A percentile compares a stretch with the other conserved stretches of the same genome.
Evolutionary conservation across 2,329 filamentous ascomycete species (phyloP).

Genomic region (Scedosporium apiospermum): DNA sequence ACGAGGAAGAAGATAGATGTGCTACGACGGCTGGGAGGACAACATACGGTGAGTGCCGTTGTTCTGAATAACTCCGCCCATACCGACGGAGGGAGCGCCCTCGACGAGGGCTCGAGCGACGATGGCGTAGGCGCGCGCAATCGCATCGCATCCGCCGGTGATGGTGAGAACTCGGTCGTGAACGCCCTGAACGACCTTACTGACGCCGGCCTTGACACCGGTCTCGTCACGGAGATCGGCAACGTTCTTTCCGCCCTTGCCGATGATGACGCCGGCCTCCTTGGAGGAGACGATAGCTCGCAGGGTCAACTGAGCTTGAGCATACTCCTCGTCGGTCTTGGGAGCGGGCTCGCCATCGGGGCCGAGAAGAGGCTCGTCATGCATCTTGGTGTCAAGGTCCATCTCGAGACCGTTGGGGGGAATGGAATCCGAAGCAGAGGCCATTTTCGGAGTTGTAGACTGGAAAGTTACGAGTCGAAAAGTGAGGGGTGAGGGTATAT

Average conservation of each 20-base stretch:
- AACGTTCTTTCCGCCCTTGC: constrained; percentile 97
- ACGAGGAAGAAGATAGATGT: not conserved
- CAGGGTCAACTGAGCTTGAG: constrained; percentile 81
- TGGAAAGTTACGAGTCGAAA: constrained; percentile 4
- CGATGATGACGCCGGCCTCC: constrained; percentile 97
- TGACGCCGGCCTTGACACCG: constrained; percentile 94
- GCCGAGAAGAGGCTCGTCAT: constrained; percentile 52
- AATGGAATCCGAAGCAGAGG: constrained; percentile 47
- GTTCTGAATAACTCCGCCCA: constrained; percentile 80
- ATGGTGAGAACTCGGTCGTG: constrained; percentile 96
- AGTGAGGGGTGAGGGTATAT: constrained; percentile 4
- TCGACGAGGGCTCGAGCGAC: constrained; percentile 88
- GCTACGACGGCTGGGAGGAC: not conserved
- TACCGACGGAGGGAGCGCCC: constrained; percentile 88
- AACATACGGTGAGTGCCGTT: constrained; percentile 90
- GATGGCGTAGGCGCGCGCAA: constrained; percentile 85
- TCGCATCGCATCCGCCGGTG: constrained; percentile 78
- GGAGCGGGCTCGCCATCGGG: constrained; percentile 70
- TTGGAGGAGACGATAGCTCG: constrained; percentile 98
- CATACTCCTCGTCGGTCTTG: constrained; percentile 96
- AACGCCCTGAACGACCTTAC: constrained; percentile 96
- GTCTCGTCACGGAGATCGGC: constrained; percentile 95
- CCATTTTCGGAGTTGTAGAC: constrained; percentile 38
- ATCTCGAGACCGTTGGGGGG: constrained; percentile 53
- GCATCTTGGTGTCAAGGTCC: constrained; percentile 50